These are phyloP conservation scores for Sugiyamaella valdiviana DNA, from an alignment of 805 yeast species.

Conservation along the genomic window DNA sequence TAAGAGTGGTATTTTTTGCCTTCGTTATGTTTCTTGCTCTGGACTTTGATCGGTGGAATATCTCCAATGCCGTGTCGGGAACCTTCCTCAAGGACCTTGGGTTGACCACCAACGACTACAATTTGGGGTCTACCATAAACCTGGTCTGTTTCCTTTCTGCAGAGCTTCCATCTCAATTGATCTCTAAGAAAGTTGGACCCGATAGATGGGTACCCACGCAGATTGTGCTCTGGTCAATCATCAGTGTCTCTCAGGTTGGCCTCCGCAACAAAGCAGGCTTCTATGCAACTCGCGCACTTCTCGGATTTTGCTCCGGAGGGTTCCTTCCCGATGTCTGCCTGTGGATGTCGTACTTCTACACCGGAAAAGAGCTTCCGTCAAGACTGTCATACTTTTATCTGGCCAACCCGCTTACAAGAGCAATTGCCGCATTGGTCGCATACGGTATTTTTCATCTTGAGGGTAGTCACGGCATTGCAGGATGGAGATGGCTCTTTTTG, in stretches of 20 bases:
- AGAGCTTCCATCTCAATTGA: constrained; percentile 60
- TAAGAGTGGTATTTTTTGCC: constrained; percentile 47
- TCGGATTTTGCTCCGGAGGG: constrained; percentile 58
- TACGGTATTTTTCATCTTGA: constrained; percentile 48
- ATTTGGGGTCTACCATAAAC: constrained; percentile 50
- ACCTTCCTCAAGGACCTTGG: constrained; percentile 45
- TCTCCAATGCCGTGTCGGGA: constrained; percentile 51
- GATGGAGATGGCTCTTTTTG: constrained; percentile 60
- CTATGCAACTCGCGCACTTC: constrained; percentile 42
- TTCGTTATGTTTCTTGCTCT: constrained; percentile 51
- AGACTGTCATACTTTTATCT: constrained; percentile 53
- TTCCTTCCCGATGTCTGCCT: constrained; percentile 54
- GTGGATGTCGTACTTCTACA: constrained; percentile 60
- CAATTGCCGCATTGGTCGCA: constrained; percentile 41
- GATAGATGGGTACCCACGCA: constrained; percentile 59
- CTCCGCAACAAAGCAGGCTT: constrained; percentile 40
- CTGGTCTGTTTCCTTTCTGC: constrained; percentile 47
- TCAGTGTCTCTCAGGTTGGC: constrained; percentile 46
- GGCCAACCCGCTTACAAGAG: constrained; percentile 41
- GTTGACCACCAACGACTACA: constrained; percentile 49
- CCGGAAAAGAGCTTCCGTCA: constrained; percentile 46
- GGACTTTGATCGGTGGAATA: constrained; percentile 50
- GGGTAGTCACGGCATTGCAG: constrained; percentile 38
- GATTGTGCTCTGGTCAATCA: constrained; percentile 49
- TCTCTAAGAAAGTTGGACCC: constrained; percentile 60